Evolutionary conservation across 2,329 filamentous ascomycete genomes (phyloP).

Genomic region (Mycogone perniciosa): DNA sequence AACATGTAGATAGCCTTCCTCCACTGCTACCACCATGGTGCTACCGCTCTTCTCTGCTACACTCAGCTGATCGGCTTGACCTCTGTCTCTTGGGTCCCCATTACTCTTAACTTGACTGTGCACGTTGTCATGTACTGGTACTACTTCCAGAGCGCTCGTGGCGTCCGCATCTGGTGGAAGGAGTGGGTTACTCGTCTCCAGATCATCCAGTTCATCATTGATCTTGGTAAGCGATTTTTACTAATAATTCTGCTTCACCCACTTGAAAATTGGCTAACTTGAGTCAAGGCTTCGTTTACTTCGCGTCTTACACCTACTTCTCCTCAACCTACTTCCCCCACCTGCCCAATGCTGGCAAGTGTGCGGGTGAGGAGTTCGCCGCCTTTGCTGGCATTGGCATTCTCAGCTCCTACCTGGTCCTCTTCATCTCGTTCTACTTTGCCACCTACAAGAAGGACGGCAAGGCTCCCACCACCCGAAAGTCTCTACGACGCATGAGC

Average conservation of each 20-base stretch:
- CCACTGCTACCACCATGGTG: conserved; percentile 97
- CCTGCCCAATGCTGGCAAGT: conserved; percentile 78
- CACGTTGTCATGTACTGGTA: conserved; percentile 99
- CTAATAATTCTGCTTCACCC: no score
- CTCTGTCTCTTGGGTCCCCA: conserved; percentile 90
- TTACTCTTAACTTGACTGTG: conserved; percentile 84
- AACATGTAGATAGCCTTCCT: conserved; percentile 65
- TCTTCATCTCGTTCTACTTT: conserved; percentile 99
- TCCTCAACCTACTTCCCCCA: conserved; percentile 80
- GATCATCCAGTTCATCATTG: conserved; percentile 95
- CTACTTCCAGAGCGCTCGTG: conserved; percentile 98
- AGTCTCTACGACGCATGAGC: conserved; percentile 61
- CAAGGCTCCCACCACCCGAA: conserved; percentile 74
- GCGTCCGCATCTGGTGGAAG: conserved; percentile 98
- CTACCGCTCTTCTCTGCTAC: conserved; percentile 95
- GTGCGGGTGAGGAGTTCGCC: conserved; percentile 94
- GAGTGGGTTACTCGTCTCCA: conserved; percentile 98
- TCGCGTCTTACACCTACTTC: conserved; percentile 99
- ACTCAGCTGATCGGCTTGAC: conserved; percentile 92
- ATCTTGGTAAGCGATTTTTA: conserved; percentile 64
- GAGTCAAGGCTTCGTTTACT: conserved; percentile 86
- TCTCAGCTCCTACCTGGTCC: conserved; percentile 87
- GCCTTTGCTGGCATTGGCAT: conserved; percentile 89
- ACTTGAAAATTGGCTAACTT: conserved; percentile 15
- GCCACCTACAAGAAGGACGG: conserved; percentile 88